Evolutionary conservation across 1,284 basidiomycete genomes (phyloP), one percentile per base, ranked within the genome.

Genomic region (Papiliotrema flavescens): DNA sequence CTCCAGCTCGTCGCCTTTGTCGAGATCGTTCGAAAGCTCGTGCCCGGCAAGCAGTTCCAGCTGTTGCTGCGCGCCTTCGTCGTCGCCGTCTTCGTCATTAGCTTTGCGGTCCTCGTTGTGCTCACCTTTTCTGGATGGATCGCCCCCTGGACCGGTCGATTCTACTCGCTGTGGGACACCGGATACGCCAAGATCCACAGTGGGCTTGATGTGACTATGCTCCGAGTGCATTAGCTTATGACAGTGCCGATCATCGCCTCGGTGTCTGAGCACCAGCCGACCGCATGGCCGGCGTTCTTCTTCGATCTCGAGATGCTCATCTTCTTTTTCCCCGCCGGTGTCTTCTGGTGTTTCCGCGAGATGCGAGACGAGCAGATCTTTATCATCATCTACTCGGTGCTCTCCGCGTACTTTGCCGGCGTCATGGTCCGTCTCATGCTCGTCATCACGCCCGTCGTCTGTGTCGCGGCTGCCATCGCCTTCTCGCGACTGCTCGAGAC

Each of bases 161-260:
- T 99, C 83, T 99, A 99, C 78, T 97, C 94, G 2, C 82, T 99
- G 13, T 99, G 95, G 94, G 96, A 99, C 77, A 98, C 96, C 1
- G 93, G 90, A 36, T 99, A 99, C 73, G 96, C 95, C 57, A 96
- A 96, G 78, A 90, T 78, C 19, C 77, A 78, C 64, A 93, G 89
- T 91, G 69, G 49, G 39, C 11, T 6, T 22, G 9, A 35, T 23
- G 14, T 22, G 20, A 49, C 32, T 43, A 28, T 23, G 26, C 2
- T 14, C 35, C 26, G 19, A 7, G 13, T 32, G 28, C 28, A 11
- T 32, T 32, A 32, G 28, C 51, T 52, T 11, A 59, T 32, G 0
- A 46, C 37, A 74, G 75, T 97, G 67, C 94, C 94, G 35, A 98
- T 98, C 80, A 98, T 99, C 70, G 96, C 96, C 6, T 98, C 95